Evolutionary conservation across 192 early-diverging fungal species (phyloP).

Genomic region (Gorgonomyces haynaldii): DNA sequence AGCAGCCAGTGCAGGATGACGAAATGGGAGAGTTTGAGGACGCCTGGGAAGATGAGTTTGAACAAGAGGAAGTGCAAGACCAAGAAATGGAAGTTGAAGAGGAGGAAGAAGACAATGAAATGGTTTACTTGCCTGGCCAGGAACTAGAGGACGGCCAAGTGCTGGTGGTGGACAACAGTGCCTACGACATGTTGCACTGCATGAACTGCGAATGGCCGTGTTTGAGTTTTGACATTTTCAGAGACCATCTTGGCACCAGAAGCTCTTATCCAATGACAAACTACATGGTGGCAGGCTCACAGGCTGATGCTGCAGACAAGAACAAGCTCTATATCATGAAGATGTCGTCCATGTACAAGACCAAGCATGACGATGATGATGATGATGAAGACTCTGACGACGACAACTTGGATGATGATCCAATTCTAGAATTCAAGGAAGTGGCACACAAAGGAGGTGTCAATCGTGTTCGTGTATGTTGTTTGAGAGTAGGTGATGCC

Average conservation of each 20-base stretch:
- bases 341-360: conserved; percentile 84
- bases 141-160: conserved; percentile 74
- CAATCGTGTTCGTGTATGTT: conserved; percentile 68
- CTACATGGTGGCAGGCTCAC: conserved; percentile 90
- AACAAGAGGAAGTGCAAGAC: conserved; percentile 9
- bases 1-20: conserved; percentile 4
- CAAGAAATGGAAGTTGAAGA: conserved; percentile 50
- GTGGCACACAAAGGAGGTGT: conserved; percentile 83
- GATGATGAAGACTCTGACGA: conserved; percentile 18
- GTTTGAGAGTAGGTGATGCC: conserved; percentile 43
- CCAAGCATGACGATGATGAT: conserved; percentile 73
- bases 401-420: conserved; percentile 85
- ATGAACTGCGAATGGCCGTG: conserved; percentile 92
- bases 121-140: conserved; percentile 86
- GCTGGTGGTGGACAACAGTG: conserved; percentile 85
- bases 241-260: conserved; percentile 71
- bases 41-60: conserved; percentile 12
- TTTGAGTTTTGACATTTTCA: conserved; percentile 89
- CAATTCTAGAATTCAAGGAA: conserved; percentile 29
- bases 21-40: conserved; percentile 22
- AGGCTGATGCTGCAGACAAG: conserved; percentile 67
- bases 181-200: conserved; percentile 94
- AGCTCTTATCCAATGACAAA: conserved; percentile 80
- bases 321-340: conserved; percentile 95
- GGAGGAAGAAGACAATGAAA: conserved; percentile 42